Evolutionary conservation across 1,284 basidiomycete species (phyloP), one percentile per base, ranked within the genome.

Genomic region (Trametes polyzona): DNA sequence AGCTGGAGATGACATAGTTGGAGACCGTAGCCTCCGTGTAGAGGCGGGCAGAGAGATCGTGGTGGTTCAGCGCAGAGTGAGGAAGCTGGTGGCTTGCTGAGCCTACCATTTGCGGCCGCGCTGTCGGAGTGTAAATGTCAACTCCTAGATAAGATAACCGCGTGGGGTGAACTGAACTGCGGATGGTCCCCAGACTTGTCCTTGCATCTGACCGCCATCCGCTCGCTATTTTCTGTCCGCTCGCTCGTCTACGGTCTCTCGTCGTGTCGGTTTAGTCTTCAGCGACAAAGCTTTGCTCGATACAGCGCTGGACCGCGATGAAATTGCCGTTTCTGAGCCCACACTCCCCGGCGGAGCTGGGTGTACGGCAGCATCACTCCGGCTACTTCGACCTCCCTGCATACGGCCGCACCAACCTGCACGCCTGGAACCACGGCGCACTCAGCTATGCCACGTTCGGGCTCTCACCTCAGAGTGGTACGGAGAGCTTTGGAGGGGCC

Each of bases 331-430:
- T 42, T 26, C 46, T 59, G 33, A 37, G 46, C 35, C 50, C 50
- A 27, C 23, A 21, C 43, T 57, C 61, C 48, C 58, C 57, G 44
- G 61, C 57, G 55, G 55, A 59, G 57, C 36, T 58, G 21, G 47
- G 8, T 39, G 43, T 46, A 29, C 33, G 14, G 21, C 47, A 42
- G 14, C n/a, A n/a, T n/a, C 37, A 21, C 21, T 48, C 48, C 14
- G 46, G 52, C 12, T 56, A 63, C 52, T 62, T 62, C 57, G 61
- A 62, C 58, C 41, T 59, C 51, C 35, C 57, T 19, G 47, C 47
- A 27, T 47, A 51, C 43, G 12, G n/a, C 24, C 46, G 35, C 24
- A 9, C 6, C 41, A 33, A 24, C 43, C 35, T n/a, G 53, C 52
- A 12, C 39, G 58, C 53, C 27, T 55, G 53, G 53, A 55, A 55